These are phyloP conservation scores for Vavraia culicis DNA, from an alignment of 371 early-diverging fungal genomes.

Conservation along the genomic window DNA sequence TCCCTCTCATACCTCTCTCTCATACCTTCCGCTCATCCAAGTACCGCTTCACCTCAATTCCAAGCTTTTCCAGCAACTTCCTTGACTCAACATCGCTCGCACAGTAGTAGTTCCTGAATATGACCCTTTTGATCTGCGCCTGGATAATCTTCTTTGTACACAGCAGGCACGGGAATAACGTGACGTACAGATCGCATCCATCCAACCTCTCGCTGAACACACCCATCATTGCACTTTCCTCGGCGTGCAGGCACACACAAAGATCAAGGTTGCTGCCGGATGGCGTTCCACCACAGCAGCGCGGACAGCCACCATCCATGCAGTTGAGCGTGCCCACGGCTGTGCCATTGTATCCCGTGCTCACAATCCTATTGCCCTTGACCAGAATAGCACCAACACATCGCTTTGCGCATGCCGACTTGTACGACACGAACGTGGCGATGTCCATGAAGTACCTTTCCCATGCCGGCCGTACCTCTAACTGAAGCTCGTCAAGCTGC, in stretches of 20 bases:
- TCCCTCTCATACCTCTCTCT: no score
- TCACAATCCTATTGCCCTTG: constrained; percentile 60
- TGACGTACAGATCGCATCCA: constrained; percentile 17
- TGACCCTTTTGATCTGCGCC: constrained; percentile 64
- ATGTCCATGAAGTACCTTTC: constrained; percentile 82
- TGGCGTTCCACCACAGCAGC: constrained; percentile 59
- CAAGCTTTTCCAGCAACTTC: not conserved
- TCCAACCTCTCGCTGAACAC: constrained; percentile 34
- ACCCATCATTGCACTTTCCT: constrained; percentile 68
- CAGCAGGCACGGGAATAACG: constrained; percentile 46
- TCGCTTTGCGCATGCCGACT: constrained; percentile 83
- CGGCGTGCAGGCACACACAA: constrained; percentile 87
- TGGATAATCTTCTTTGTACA: constrained; percentile 86
- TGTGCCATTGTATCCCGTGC: constrained; percentile 92
- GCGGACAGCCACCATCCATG: constrained; percentile 67
- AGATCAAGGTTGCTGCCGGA: constrained; percentile 57
- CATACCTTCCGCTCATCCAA: no score
- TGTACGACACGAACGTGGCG: constrained; percentile 55
- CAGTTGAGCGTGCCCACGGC: constrained; percentile 69
- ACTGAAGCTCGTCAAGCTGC: no score
- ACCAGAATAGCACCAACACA: constrained; percentile 80
- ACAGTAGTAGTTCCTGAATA: constrained; percentile 46
- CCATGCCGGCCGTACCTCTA: constrained; percentile 55
- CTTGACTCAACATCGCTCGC: constrained; percentile 1
- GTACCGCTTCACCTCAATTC: constrained; percentile 5